Conservation (phyloP, 768 basidiomycete species). For the Lanmaoa rubissima region DNA sequence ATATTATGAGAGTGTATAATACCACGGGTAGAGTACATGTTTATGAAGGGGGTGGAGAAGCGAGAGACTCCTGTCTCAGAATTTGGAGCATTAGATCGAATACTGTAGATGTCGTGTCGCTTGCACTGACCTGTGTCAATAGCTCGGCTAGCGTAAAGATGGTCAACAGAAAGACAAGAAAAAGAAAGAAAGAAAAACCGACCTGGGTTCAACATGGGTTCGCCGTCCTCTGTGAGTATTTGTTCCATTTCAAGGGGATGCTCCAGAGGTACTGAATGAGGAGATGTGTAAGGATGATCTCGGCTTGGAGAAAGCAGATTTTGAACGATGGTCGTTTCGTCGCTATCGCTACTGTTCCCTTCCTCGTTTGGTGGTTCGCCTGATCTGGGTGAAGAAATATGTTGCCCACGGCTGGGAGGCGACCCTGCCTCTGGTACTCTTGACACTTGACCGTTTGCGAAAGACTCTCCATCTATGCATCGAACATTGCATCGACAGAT, state of each 20-base stretch:
- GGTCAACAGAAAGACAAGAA: constrained; percentile 4
- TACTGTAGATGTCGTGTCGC: constrained; percentile 8
- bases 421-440: constrained; percentile 8
- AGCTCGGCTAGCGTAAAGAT: constrained; percentile 43
- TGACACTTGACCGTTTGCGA: constrained; percentile 3
- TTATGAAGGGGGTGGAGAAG: constrained; percentile 64
- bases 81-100: constrained; percentile 31
- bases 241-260: constrained; percentile 49
- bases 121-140: constrained; percentile 53
- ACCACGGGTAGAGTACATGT: constrained; percentile 24
- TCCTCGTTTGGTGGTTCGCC: constrained; percentile 9
- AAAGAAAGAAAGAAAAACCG: constrained; percentile 18
- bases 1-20: constrained; percentile 23
- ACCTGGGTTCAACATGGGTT: constrained; percentile 70
- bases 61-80: constrained; percentile 54
- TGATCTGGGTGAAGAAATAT: constrained; percentile 5
- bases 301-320: constrained; percentile 21
- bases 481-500: constrained; percentile 36
- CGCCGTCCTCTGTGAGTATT: constrained; percentile 61
- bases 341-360: constrained; percentile 13
- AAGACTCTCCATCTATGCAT: constrained; percentile 33
- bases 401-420: constrained; percentile 5
- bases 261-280: constrained; percentile 23
- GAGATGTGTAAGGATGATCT: constrained; percentile 28
- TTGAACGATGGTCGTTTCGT: constrained; percentile 19